Percentiles rank a stretch among this genome's conserved stretches.
phyloP scores from a whole-genome alignment of 305 asterid genomes.

The Lippia alba region DNA sequence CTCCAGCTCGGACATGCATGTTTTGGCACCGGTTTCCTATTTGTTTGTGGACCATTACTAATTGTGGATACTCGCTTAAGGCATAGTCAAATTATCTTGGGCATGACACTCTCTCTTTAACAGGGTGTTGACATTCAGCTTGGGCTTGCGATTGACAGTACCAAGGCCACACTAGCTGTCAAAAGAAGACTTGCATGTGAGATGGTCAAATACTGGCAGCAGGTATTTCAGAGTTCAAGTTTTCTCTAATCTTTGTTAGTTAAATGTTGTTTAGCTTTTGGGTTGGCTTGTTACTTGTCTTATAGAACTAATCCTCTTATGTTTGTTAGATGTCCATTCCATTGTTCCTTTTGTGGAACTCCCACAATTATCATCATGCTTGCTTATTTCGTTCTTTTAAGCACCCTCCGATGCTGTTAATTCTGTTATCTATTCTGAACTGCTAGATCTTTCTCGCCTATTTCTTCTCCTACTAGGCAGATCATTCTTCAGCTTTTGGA shows the following conservation, averaged over 20 bases:
- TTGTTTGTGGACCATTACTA: conserved; percentile 9
- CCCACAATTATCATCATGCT: neutral
- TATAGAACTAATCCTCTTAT: neutral
- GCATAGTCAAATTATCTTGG: conserved; percentile 9
- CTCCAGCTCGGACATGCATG: neutral
- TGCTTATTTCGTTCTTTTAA: neutral
- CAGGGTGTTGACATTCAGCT: conserved; percentile 77
- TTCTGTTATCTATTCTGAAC: neutral
- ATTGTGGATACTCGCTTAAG: neutral
- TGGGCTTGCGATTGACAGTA: conserved; percentile 78
- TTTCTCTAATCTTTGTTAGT: conserved; percentile 7
- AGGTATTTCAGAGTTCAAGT: conserved; percentile 44
- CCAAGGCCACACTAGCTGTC: conserved; percentile 75
- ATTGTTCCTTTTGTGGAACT: neutral
- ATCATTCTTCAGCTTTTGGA: neutral
- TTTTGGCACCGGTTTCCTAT: neutral
- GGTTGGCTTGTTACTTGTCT: neutral
- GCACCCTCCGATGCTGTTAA: neutral
- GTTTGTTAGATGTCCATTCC: neutral
- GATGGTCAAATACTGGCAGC: conserved; percentile 85
- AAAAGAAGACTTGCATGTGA: conserved; percentile 81
- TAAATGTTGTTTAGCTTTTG: neutral
- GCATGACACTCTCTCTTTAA: conserved; percentile 13
- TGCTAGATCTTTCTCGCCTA: neutral
- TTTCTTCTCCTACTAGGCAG: no score